These are phyloP conservation scores for Lipomyces spencermartinsiae DNA, from an alignment of 805 yeast genomes.

Conservation along the genomic window DNA sequence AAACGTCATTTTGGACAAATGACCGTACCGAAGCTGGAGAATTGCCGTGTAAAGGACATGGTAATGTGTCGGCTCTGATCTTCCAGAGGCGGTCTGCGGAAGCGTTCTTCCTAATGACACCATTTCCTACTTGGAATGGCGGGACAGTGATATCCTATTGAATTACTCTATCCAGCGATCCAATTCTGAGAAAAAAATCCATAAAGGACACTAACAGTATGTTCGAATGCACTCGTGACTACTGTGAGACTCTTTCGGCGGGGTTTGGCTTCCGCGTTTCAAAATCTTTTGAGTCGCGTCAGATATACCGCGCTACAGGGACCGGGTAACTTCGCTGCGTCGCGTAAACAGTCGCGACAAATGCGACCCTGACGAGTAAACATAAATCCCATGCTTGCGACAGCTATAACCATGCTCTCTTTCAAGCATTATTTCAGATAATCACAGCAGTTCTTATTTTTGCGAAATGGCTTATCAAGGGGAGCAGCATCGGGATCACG, in stretches of 20 bases:
- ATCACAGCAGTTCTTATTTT: not conserved
- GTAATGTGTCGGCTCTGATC: constrained; percentile 39
- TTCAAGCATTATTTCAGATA: not conserved
- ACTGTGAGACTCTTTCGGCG: too few relatives aligned
- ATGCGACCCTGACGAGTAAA: too few relatives aligned
- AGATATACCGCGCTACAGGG: too few relatives aligned
- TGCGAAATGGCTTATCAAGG: constrained; percentile 30
- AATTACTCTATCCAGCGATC: not conserved
- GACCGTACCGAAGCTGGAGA: constrained; percentile 37
- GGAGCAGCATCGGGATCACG: constrained; percentile 24
- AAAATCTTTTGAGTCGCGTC: too few relatives aligned
- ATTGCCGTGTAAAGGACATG: constrained; percentile 34
- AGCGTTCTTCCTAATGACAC: constrained; percentile 32
- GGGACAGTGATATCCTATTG: not conserved
- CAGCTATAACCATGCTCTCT: not conserved
- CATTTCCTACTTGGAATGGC: constrained; percentile 14
- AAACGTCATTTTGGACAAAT: constrained; percentile 28
- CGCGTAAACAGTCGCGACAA: too few relatives aligned
- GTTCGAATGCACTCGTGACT: not conserved
- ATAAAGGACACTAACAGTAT: not conserved
- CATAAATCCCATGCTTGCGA: not conserved
- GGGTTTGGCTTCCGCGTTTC: too few relatives aligned
- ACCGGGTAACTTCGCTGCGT: too few relatives aligned
- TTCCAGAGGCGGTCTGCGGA: constrained; percentile 29
- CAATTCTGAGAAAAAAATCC: not conserved